Evolutionary conservation across 176 grass and related monocot genomes (phyloP), one percentile per base, ranked within the genome.

Genomic region (Phyllostachys edulis): DNA sequence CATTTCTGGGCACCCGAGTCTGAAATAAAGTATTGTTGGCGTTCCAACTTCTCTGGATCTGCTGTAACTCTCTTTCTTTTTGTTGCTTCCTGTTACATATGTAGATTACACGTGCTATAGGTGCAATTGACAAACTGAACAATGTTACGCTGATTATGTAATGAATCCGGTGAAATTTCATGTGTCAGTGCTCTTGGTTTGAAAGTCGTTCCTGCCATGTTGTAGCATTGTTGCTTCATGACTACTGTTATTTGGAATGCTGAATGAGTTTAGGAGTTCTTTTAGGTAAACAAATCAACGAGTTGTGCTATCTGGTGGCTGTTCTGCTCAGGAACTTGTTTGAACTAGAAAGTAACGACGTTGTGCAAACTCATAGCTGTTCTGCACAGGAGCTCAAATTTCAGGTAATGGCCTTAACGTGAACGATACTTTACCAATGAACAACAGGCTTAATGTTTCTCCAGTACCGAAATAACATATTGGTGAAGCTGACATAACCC

Each of bases 11-110:
- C 17, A 78, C 21, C 4, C 18, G 52, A 18, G 52, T 27, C 44
- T 81, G 42, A 14, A 89, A 80, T 61, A 69, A 69, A 82, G 71
- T 20, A 42, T 15, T 5, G 37, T 37, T 59, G 73, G 71, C 23
- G 17, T 56, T 36, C 24, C 37, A 75, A 18, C 50, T 59, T n/a
- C n/a, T 60, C n/a, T 16, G 11, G 52, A n/a, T 8, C n/a, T 54
- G 32, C 26, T 86, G 44, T 9, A 37, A 47, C 24, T 75, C 34
- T 72, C 32, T 27, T 56, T 6, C 39, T 20, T 15, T 37, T 29
- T 65, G 6, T 63, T 46, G 6, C 38, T 39, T n/a, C 29, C 39
- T 69, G 55, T 52, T 65, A 42, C 67, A 64, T 29, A 42, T 55
- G 52, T 21, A 21, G 51, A 20, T 20, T 20, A 55, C 7, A 21